Base-by-base conservation (phyloP, 176 grass and related monocot genomes). In the Bothriochloa decipiens region DNA sequence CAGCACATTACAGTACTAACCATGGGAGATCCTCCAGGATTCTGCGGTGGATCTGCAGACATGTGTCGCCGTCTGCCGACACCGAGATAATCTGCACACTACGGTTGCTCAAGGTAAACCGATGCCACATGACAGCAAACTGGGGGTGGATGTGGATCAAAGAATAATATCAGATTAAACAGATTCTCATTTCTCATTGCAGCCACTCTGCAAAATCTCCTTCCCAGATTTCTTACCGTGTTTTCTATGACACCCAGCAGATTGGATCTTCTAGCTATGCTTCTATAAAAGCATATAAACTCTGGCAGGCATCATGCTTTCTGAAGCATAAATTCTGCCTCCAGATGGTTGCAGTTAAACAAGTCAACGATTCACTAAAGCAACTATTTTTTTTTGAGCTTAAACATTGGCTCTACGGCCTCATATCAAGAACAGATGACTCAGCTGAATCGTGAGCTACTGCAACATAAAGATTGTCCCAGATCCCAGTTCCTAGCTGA, bases 281-380 rank as follows among this genome's bases (percentile, higher is more conserved):
- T 69, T 17, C 29, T 69, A 52, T 13, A 68, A 80, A 80, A 66
- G 9, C 58, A 73, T 61, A 61, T 20, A 22, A 29, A 67, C 37
- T 87, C 65, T 70, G 76, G 64, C 84, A 65, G 11, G 27, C 55
- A 72, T 63, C 37, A 37, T 50, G 75, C 65, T 45, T 42, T 53
- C 33, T 77, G n/a, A 70, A 33, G 52, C 7, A 77, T 3, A 11
- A 55, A 72, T 47, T 27, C 70, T 61, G 9, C 17, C 14, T 22
- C 32, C 49, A 62, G 23, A 36, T 17, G 25, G 22, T 41, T 42
- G 71, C 1, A 58, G 62, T 47, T 82, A 45, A 82, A 82, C 49
- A 70, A 16, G 13, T 70, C 26, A 61, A 49, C 23, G 37, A 69
- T 74, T 60, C 13, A 29, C 3, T 63, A 47, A 5, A 75, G 45